phyloP scores from a whole-genome alignment of 139 green algal genomes.

The Spirogloea muscicola region DNA sequence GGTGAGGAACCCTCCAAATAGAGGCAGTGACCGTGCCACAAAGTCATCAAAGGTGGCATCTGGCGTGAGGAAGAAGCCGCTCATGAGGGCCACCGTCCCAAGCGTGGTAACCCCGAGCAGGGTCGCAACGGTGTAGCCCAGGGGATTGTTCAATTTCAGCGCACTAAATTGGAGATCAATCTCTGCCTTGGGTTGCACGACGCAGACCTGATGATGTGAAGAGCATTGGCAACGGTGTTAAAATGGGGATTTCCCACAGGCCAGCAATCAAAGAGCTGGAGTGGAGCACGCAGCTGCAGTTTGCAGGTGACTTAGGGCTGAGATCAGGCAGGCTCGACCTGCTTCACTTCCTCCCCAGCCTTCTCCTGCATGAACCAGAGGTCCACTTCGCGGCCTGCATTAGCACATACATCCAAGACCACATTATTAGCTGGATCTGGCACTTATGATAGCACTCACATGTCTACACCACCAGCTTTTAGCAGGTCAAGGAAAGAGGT shows the following conservation, averaged over 20 bases:
- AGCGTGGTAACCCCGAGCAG: slow-evolving; percentile 18
- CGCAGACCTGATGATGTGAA: slow-evolving; percentile 29
- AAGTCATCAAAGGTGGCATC: slow-evolving; percentile 25
- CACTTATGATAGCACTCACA: too few relatives aligned
- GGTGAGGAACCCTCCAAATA: slow-evolving; percentile 8
- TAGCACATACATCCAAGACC: background rate
- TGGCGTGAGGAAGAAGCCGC: slow-evolving; percentile 6
- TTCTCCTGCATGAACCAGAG: slow-evolving; percentile 36
- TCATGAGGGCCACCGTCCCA: slow-evolving; percentile 10
- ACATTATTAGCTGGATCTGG: too few relatives aligned
- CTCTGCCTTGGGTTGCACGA: slow-evolving; percentile 37
- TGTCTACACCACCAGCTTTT: too few relatives aligned
- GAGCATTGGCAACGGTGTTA: background rate
- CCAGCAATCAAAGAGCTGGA: too few relatives aligned
- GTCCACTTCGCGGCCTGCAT: slow-evolving; percentile 1
- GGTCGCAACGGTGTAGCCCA: background rate
- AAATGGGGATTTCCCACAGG: too few relatives aligned
- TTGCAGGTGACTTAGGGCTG: too few relatives aligned
- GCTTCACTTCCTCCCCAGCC: background rate
- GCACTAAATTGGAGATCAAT: slow-evolving; percentile 4
- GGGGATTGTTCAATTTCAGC: background rate
- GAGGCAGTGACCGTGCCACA: slow-evolving; percentile 3
- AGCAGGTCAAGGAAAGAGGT: too few relatives aligned
- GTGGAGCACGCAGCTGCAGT: too few relatives aligned
- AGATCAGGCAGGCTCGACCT: too few relatives aligned